Base-by-base conservation (phyloP, 192 early-diverging fungal genomes). In the Dissophora ornata region DNA sequence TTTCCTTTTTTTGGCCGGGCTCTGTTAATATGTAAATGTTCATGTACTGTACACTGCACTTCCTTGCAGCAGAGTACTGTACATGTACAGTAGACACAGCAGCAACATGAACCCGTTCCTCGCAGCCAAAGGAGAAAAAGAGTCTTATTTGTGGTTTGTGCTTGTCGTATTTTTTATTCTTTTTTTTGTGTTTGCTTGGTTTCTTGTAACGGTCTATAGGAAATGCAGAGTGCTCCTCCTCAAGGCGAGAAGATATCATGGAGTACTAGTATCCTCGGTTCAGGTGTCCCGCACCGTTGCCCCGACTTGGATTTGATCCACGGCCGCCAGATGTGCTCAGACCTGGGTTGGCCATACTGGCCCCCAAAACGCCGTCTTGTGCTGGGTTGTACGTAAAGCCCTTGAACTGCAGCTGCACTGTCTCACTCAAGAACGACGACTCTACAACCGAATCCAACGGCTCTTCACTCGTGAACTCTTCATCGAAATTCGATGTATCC, bases 401-500 rank as follows among this genome's bases (percentile, higher is more conserved):
- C 41, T 84, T 90, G 85, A 98, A 98, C 85, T 98, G 97, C 59
- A 92, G 82, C 80, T 98, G 97, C 55, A 97, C 88, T 16, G 91
- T 92, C 80, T 93, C 91, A 12, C 94, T 93, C 40, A 98, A 85
- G 59, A 92, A 92, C 6, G 89, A 87, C 56, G 88, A 88, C 25
- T 96, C 88, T 5, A 92, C 89, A 26, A 94, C 84, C 24, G 95
- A 97, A 80, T 98, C 97, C 62, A 88, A 84, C 6, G 97, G 94
- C 15, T 88, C 83, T 62, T 98, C 96, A n/a, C 92, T 91, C 8
- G 97, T 98, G 67, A 98, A 98, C 81, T 97, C 96, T 60, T 95
- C 92, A 71, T 98, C 97, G 90, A 98, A 98, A 81, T 98, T 98
- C 78, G 95, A 94, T 13, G 96, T 98, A 73, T 98, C 97, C 46